Evolutionary conservation across 441 rosid species (phyloP).

Genomic region (Pelargonium cotyledonis): DNA sequence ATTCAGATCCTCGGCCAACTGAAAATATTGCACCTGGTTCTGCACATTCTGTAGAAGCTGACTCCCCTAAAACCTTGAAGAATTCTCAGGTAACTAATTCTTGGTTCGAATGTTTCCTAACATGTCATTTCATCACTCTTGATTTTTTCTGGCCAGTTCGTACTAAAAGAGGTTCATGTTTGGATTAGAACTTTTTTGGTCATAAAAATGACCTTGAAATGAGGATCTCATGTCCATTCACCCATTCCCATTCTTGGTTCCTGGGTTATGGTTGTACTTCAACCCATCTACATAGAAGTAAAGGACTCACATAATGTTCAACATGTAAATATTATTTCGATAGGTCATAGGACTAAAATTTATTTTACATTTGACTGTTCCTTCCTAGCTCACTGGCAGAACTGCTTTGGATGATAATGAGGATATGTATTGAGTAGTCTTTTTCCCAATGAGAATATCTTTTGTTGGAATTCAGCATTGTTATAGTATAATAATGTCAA

Average conservation of each 20-base stretch:
- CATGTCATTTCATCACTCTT: neutral
- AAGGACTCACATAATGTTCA: neutral
- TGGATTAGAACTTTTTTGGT: neutral
- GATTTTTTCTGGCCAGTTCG: constrained; percentile 5
- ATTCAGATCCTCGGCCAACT: constrained; percentile 34
- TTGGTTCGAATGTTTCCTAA: neutral
- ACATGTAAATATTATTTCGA: neutral
- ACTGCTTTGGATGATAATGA: neutral
- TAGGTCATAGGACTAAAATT: neutral
- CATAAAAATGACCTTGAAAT: too few relatives aligned
- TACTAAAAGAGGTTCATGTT: constrained; percentile 1
- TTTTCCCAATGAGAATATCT: neutral
- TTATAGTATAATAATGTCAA: neutral
- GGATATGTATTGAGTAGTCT: too few relatives aligned
- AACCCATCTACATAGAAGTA: neutral
- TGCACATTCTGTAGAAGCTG: constrained; percentile 29
- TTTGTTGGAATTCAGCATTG: neutral
- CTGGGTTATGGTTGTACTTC: too few relatives aligned
- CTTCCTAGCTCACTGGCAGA: neutral
- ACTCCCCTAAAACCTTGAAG: constrained; percentile 39
- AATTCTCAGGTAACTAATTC: constrained; percentile 48
- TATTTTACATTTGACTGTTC: neutral
- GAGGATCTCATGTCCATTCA: too few relatives aligned
- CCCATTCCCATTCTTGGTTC: too few relatives aligned
- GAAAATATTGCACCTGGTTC: constrained; percentile 38